These are phyloP conservation scores for Ceratocystis smalleyi DNA, from an alignment of 2,329 filamentous ascomycete genomes.

Conservation along the genomic window DNA sequence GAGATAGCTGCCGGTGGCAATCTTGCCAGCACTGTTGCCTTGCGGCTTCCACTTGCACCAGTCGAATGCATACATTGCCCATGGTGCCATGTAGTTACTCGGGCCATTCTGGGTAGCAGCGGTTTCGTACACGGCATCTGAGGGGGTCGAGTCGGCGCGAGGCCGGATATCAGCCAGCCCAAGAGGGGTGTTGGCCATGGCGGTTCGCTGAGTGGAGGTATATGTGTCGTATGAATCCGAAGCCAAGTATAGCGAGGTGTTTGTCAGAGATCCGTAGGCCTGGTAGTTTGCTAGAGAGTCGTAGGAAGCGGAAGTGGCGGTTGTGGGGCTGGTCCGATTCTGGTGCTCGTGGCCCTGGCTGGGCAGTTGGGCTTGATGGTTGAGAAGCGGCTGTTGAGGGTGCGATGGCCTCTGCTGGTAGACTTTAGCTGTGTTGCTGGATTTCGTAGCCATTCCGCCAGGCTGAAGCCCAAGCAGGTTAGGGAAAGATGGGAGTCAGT, in stretches of 20 bases:
- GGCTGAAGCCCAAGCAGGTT: constrained; percentile 47
- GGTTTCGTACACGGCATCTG: constrained; percentile 56
- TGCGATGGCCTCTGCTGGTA: constrained; percentile 1
- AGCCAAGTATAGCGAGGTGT: constrained; percentile 49
- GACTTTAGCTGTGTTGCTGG: constrained; percentile 9
- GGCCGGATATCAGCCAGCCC: constrained; percentile 85
- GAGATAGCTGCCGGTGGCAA: constrained; percentile 88
- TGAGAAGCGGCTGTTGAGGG: background rate
- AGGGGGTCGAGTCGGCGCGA: constrained; percentile 64
- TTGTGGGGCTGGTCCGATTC: constrained; percentile 45
- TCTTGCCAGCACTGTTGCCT: constrained; percentile 67
- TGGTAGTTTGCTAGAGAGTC: constrained; percentile 39
- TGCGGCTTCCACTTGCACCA: constrained; percentile 97
- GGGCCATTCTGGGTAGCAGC: constrained; percentile 53
- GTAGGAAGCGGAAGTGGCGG: constrained; percentile 39
- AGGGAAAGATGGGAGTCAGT: constrained; percentile 23
- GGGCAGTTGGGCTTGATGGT: background rate
- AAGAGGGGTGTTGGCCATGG: constrained; percentile 59
- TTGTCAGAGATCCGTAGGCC: constrained; percentile 30
- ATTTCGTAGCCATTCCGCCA: constrained; percentile 30
- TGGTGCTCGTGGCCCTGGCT: background rate
- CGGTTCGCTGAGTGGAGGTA: constrained; percentile 3
- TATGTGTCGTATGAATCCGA: constrained; percentile 21
- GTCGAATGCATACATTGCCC: constrained; percentile 92
- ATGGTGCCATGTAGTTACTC: constrained; percentile 86